Evolutionary conservation across 2,329 filamentous ascomycete species (phyloP), one percentile per base, ranked within the genome.

Genomic region (Nemania sp.): DNA sequence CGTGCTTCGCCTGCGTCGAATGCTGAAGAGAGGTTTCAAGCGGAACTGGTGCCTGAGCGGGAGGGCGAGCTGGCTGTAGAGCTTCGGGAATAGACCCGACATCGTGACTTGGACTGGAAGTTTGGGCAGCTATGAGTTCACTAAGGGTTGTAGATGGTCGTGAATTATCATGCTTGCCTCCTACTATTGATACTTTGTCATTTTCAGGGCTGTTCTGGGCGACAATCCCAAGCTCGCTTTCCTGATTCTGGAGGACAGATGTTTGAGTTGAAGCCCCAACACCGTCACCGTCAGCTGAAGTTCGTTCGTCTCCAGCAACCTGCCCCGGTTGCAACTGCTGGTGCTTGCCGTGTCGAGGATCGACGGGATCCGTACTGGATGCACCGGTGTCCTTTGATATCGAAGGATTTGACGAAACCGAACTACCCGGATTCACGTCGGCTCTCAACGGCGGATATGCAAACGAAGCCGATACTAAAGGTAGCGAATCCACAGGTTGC

Each of bases 381-480:
- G 57, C 52, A 40, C 39, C 14, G 52, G 44, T 24, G 34, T 45
- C 15, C 17, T 41, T 20, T 11, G 28, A 34, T 12, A 17, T 37
- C 14, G 26, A 39, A 22, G 14, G 1, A 33, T n/a, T n/a, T n/a
- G n/a, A n/a, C n/a, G 33, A n/a, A 7, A 23, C 39, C 3, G 42
- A n/a, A n/a, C 46, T 43, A 15, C 26, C 24, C 24, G 55, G 23
- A 14, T 26, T 41, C 12, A 30, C 34, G 19, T 52, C 19, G 2
- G 50, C 12, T 31, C 60, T 62, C 31, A 62, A 34, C 3, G 64
- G 61, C 33, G 63, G 61, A 42, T 64, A 68, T 3, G 63, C 57
- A 30, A 69, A 69, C 6, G 66, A 69, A 42, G 67, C 66, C n/a
- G 60, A 67, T 12, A 63, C 57, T n/a, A 68, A 36, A 9, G 67